Percentiles rank a stretch among this genome's conserved stretches.
Evolutionary conservation across 208 protist genomes (phyloP).

Genomic region (Endotrypanum monterogeii): DNA sequence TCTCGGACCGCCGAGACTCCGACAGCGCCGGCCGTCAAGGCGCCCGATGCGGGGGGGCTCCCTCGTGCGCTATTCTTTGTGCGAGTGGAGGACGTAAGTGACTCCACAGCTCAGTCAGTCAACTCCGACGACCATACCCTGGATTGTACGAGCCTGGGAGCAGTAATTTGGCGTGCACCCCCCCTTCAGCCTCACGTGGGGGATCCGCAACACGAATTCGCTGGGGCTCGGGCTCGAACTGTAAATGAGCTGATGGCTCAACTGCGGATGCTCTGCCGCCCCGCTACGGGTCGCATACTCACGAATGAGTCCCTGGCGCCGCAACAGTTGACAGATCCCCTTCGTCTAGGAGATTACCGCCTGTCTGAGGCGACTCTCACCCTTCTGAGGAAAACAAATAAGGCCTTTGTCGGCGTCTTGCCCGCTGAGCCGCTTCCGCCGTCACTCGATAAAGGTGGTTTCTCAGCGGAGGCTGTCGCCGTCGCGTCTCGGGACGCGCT

Average conservation of each 20-base stretch:
- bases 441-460: neutral
- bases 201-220: neutral
- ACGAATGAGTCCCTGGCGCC: constrained; percentile 55
- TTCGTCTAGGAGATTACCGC: constrained; percentile 70
- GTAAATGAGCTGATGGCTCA: constrained; percentile 9
- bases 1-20: neutral
- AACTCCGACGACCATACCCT: neutral
- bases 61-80: constrained; percentile 76
- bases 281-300: constrained; percentile 26
- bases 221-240: constrained; percentile 5
- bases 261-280: constrained; percentile 22
- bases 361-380: constrained; percentile 32
- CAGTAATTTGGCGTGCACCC: constrained; percentile 19
- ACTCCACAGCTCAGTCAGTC: constrained; percentile 11
- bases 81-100: constrained; percentile 51
- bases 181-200: neutral
- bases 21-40: neutral
- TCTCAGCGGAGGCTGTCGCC: neutral
- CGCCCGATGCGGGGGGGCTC: constrained; percentile 14
- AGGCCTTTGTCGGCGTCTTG: constrained; percentile 25
- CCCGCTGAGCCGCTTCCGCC: neutral
- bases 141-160: constrained; percentile 1
- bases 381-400: constrained; percentile 43
- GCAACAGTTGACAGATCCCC: constrained; percentile 52
- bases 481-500: constrained; percentile 18